Evolutionary conservation across 2,329 filamentous ascomycete genomes (phyloP).

Genomic region (Coniochaeta sp.): DNA sequence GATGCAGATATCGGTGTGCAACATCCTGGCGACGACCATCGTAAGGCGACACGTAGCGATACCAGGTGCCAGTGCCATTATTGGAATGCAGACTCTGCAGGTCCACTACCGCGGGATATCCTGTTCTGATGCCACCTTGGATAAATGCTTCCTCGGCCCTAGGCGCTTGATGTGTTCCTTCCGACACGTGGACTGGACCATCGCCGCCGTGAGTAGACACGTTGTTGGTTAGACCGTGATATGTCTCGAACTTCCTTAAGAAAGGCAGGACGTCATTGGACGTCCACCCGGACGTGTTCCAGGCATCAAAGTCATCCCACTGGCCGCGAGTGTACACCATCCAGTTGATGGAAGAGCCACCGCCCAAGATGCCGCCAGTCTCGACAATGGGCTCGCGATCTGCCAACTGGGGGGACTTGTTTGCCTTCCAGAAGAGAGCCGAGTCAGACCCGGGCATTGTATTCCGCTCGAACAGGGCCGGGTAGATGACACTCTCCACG

Average conservation of each 20-base stretch:
- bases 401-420: conserved; percentile 26
- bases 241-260: conserved; percentile 51
- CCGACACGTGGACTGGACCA: conserved; percentile 48
- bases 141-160: conserved; percentile 40
- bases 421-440: conserved; percentile 35
- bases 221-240: conserved; percentile 34
- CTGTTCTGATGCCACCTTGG: conserved; percentile 35
- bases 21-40: conserved; percentile 51
- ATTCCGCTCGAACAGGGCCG: conserved; percentile 39
- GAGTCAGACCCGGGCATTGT: conserved; percentile 34
- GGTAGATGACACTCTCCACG: conserved; percentile 37
- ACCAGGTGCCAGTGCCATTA: conserved; percentile 28
- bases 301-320: conserved; percentile 16
- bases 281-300: conserved; percentile 13
- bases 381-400: conserved; percentile 30
- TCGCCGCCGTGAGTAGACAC: conserved; percentile 39
- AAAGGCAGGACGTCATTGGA: conserved; percentile 32
- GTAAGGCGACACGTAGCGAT: conserved; percentile 35
- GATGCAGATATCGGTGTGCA: conserved; percentile 47
- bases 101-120: conserved; percentile 44
- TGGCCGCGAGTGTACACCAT: conserved; percentile 27
- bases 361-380: conserved; percentile 38
- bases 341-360: conserved; percentile 40
- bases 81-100: conserved; percentile 39
- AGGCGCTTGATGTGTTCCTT: conserved; percentile 34